Conservation (phyloP, 305 asterid species). For the Fraxinus floribunda region DNA sequence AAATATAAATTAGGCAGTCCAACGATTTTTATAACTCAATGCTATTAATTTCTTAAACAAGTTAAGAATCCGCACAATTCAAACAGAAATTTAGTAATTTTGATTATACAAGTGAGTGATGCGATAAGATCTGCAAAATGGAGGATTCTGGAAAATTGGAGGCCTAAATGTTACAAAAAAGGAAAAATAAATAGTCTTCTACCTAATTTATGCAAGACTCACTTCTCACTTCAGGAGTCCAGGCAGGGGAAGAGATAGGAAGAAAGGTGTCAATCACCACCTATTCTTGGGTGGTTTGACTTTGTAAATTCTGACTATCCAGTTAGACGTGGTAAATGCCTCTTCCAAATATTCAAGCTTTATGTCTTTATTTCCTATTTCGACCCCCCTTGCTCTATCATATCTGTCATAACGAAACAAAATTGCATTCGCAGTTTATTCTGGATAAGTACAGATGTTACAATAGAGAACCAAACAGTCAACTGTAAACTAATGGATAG, state of each 20-base stretch:
- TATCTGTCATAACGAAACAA: constrained; percentile 46
- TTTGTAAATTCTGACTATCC: constrained; percentile 97
- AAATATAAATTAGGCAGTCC: neutral
- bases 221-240: constrained; percentile 24
- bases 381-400: constrained; percentile 98
- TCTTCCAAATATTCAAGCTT: constrained; percentile 94
- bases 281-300: constrained; percentile 93
- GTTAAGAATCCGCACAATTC: neutral
- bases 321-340: constrained; percentile 92
- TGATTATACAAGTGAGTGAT: neutral
- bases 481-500: neutral
- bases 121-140: neutral
- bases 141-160: constrained; percentile 8
- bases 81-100: constrained; percentile 2
- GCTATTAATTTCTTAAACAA: neutral
- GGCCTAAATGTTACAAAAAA: constrained; percentile 11
- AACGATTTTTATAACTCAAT: neutral
- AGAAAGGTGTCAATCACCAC: constrained; percentile 45
- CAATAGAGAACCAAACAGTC: neutral
- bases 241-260: constrained; percentile 3
- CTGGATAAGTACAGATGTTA: neutral
- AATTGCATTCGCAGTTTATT: constrained; percentile 1
- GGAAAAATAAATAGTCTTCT: constrained; percentile 18
- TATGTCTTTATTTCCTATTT: constrained; percentile 91
- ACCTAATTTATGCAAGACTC: constrained; percentile 30